Base-by-base conservation (phyloP, 2,329 filamentous ascomycete species). In the Stachybotrys elegans region DNA sequence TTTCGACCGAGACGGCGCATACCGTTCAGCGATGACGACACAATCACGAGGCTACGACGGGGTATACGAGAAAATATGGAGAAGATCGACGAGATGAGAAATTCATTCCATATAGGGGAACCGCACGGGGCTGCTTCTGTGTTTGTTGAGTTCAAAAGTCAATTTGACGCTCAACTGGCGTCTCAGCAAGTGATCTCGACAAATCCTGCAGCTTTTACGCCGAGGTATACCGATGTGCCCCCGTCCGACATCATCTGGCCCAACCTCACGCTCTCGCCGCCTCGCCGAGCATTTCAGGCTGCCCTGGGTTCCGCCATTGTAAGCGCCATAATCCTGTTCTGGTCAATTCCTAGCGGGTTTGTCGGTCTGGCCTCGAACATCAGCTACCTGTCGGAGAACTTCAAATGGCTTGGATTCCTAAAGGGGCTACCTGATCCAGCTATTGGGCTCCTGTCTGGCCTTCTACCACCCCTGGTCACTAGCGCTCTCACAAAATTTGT, bases 361-460 rank as follows among this genome's bases (percentile, higher is more conserved):
- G 22, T 40, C 29, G 38, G 38, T 29, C 38, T 40, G 4, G 13
- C 29, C 38, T 40, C 38, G 6, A 40, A 40, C 17, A 40, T 40
- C 14, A 40, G 21, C 38, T 40, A 40, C 16, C 38, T 40, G 14
- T 22, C 38, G 4, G 38, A 40, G 14, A 40, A 29, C 22, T 9
- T 29, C 9, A 6, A 27, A n/a, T 40, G 38, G 38, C 38, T 40
- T 16, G 38, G 22, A n/a, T 40, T 22, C 22, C 17, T 40, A 8
- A 40, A 40, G 4, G 20, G 4, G 6, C 22, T 40, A 17, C 38
- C 38, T 19, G 38, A 40, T 17, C 38, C 38, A 29, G 22, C 29
- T 8, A 27, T 40, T 14, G 38, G 38, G 4, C 8, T 40, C 12
- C 38, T 40, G 6, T 40, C 38, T 4, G 38, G 38, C 4, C 19